Conservation (phyloP, 495 filamentous ascomycete genomes). For the Talaromyces thailandensis region DNA sequence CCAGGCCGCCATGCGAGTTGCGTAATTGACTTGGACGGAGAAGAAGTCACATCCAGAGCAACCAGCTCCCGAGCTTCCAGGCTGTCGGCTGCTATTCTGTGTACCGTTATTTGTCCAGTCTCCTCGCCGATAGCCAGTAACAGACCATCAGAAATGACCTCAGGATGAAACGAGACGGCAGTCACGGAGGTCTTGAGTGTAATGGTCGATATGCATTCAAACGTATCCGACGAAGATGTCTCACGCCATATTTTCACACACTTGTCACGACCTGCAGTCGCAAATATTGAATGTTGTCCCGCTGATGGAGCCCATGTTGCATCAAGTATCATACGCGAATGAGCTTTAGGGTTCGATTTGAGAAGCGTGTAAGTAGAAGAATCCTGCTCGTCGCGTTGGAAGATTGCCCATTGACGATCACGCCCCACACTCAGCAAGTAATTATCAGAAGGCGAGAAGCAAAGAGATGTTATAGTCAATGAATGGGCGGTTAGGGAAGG, state of each 20-base stretch:
- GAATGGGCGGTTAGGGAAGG: slow-evolving; percentile 73
- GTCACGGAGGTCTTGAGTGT: slow-evolving; percentile 56
- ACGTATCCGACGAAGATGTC: slow-evolving; percentile 13
- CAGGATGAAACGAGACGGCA: slow-evolving; percentile 58
- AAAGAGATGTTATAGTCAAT: slow-evolving; percentile 71
- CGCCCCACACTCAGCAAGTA: slow-evolving; percentile 81
- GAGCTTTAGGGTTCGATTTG: slow-evolving; percentile 68
- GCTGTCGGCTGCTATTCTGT: slow-evolving; percentile 28
- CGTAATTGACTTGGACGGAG: slow-evolving; percentile 65
- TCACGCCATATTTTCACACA: slow-evolving; percentile 67
- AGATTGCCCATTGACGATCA: slow-evolving; percentile 85
- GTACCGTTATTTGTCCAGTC: slow-evolving; percentile 33
- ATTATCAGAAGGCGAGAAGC: slow-evolving; percentile 66
- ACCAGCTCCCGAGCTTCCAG: slow-evolving; percentile 35
- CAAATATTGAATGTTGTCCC: slow-evolving; percentile 46
- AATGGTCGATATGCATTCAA: slow-evolving; percentile 44
- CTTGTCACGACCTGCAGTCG: slow-evolving; percentile 84
- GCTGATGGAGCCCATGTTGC: slow-evolving; percentile 64
- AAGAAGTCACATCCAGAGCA: slow-evolving; percentile 32
- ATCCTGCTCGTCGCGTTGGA: slow-evolving; percentile 36
- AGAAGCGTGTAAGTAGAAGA: slow-evolving; percentile 42
- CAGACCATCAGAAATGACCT: slow-evolving; percentile 27
- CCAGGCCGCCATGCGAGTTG: slow-evolving; percentile 71
- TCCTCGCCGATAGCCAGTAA: slow-evolving; percentile 59
- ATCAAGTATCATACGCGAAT: slow-evolving; percentile 84